Percentiles rank a stretch among this genome's conserved stretches.
Conservation (phyloP, 2,329 filamentous ascomycete genomes). For the Ceratocystis cubensis region DNA sequence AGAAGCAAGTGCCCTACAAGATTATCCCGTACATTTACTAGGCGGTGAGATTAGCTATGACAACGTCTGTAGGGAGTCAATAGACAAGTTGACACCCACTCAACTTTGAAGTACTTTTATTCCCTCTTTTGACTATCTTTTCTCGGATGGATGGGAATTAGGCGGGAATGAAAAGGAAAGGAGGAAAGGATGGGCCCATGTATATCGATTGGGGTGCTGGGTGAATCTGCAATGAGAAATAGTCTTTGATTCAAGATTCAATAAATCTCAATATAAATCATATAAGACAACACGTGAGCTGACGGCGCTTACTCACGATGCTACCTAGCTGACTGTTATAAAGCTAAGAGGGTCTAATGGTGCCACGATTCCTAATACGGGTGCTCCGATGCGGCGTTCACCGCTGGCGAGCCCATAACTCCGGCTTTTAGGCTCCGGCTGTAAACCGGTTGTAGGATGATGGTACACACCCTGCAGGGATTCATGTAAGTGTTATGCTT, state of each 20-base stretch:
- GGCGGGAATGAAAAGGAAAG: not conserved
- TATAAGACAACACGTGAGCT: not conserved
- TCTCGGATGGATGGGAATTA: not conserved
- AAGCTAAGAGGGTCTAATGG: not conserved
- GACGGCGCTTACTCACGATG: not conserved
- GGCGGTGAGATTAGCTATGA: not conserved
- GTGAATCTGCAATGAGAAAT: not conserved
- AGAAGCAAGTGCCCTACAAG: slow-evolving; percentile 63
- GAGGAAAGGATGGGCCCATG: not conserved
- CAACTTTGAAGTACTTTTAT: not conserved
- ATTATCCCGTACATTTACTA: slow-evolving; percentile 82
- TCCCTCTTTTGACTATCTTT: not conserved
- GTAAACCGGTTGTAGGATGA: not conserved
- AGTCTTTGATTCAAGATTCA: not conserved
- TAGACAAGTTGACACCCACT: not conserved
- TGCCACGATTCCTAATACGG: not conserved
- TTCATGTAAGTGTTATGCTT: no score
- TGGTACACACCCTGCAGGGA: not conserved
- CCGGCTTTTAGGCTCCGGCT: not conserved
- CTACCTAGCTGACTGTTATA: not conserved
- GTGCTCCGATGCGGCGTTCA: not conserved
- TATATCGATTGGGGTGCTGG: no score
- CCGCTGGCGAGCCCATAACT: not conserved
- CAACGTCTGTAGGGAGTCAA: not conserved
- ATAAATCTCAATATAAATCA: not conserved